These are phyloP conservation scores for Phytophthora syringae DNA, from an alignment of 352 stramenopile species.

Conservation along the genomic window DNA sequence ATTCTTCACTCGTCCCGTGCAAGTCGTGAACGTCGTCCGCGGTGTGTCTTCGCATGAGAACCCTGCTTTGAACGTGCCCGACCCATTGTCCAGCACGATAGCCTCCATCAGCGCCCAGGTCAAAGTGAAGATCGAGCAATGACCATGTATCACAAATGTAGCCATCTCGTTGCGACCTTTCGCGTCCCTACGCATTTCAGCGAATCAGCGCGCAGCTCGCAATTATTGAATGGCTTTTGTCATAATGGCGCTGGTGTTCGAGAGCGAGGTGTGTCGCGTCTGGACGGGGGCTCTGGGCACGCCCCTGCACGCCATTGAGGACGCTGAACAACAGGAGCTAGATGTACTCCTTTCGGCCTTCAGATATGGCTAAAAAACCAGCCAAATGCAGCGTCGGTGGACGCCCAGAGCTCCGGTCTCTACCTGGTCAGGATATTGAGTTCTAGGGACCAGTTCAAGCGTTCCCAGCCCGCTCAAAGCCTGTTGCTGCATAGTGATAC, in stretches of 20 bases:
- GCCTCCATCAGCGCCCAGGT: conserved; percentile 55
- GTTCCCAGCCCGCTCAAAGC: conserved; percentile 15
- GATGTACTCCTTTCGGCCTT: conserved; percentile 32
- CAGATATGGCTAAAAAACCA: conserved; percentile 32
- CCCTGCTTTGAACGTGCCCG: conserved; percentile 79
- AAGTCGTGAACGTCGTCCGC: conserved; percentile 71
- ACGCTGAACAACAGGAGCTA: conserved; percentile 37
- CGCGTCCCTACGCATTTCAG: conserved; percentile 1
- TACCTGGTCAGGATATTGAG: conserved; percentile 21
- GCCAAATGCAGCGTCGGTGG: not conserved
- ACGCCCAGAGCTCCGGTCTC: conserved; percentile 24
- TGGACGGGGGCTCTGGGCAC: conserved; percentile 45
- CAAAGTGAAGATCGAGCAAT: conserved; percentile 7
- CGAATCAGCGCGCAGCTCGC: not conserved
- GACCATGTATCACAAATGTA: conserved; percentile 34
- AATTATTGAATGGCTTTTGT: not conserved
- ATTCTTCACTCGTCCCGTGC: conserved; percentile 76
- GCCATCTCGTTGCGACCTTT: conserved; percentile 44
- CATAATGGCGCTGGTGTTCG: conserved; percentile 34
- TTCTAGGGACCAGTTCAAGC: not conserved
- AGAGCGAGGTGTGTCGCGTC: conserved; percentile 45
- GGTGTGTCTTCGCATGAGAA: conserved; percentile 89
- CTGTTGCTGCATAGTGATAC: conserved; percentile 43
- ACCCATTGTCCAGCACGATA: conserved; percentile 90
- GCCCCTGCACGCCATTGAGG: conserved; percentile 37